Base-by-base conservation (phyloP, 495 filamentous ascomycete genomes). In the Acidomyces sp. region DNA sequence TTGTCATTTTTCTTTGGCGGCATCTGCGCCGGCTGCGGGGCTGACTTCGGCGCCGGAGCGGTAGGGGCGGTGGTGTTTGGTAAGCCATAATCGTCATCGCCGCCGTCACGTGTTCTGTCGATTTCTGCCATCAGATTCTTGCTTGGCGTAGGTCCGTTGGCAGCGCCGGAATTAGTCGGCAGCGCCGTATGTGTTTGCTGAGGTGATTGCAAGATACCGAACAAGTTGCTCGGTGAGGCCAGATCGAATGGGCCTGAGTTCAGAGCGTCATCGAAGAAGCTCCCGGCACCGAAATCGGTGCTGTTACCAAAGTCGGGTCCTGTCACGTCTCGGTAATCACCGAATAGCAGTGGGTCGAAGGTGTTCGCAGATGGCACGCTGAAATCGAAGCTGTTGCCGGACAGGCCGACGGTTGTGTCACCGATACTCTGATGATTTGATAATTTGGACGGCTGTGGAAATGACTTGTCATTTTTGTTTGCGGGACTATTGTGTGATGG, bases 271-370 rank as follows among this genome's bases (percentile, higher is more conserved):
- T 86, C 80, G 61, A 92, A 90, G 65, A 90, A 92, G 41, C 73
- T 77, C 17, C 70, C 71, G 17, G 45, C 53, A 45, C 74, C 72
- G 54, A 85, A 82, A 31, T 34, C 31, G 37, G 4, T 34, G 45
- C 75, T 78, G 25, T 72, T 66, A 13, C 68, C 55, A 24, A 81
- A 58, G 22, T 78, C 65, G 39, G 76, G 81, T 42, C 84, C 82
- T 50, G 93, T 83, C 4, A 82, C 78, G 52, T 99, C 92, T 27
- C 90, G 77, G 62, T 94, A 96, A 49, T 88, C 85, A 37, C 80
- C 81, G 59, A 96, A 99, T 1, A 96, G 70, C 23, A 85, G 72
- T 1, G 90, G 90, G 48, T 96, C 84, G 49, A 96, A 95, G 15
- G 37, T 38, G 25, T 23, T 20, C 23, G 19, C 6, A 1, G 48